phyloP scores from a whole-genome alignment of 208 protist genomes.

The Herpetomonas tarakana region DNA sequence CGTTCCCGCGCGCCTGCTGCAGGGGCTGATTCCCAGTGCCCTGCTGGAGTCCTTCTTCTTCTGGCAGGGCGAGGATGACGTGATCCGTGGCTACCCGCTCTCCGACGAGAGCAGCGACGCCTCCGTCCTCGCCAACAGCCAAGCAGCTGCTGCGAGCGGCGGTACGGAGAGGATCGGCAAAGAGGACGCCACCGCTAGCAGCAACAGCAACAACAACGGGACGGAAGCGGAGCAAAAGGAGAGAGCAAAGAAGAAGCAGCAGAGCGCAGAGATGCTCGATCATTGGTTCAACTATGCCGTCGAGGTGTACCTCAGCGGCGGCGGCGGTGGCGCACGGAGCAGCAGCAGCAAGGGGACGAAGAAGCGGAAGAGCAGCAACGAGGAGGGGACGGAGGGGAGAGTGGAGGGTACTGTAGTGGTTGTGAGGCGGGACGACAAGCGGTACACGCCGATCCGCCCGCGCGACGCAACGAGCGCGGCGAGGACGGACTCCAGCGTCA shows the following conservation, averaged over 20 bases:
- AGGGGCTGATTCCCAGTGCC: slow-evolving; percentile 65
- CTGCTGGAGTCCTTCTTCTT: slow-evolving; percentile 80
- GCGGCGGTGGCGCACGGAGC: slow-evolving; percentile 1
- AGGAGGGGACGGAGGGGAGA: too few species aligned
- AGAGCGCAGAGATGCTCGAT: slow-evolving; percentile 23
- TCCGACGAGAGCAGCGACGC: slow-evolving; percentile 8
- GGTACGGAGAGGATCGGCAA: background rate
- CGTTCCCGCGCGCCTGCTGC: slow-evolving; percentile 68
- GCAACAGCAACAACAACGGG: background rate
- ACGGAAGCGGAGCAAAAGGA: slow-evolving; percentile 4
- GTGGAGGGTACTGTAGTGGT: too few species aligned
- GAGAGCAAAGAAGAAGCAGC: background rate
- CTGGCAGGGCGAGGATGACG: slow-evolving; percentile 78
- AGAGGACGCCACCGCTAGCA: slow-evolving; percentile 14
- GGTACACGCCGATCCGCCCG: slow-evolving; percentile 23
- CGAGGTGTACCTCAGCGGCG: slow-evolving; percentile 35
- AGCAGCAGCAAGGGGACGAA: background rate
- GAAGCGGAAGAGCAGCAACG: too few species aligned
- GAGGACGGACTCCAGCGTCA: background rate
- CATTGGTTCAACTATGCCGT: slow-evolving; percentile 75
- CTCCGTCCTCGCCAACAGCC: background rate
- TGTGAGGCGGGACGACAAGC: slow-evolving; percentile 28
- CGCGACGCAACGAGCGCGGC: background rate
- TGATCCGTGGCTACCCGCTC: slow-evolving; percentile 68
- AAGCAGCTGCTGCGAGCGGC: too few species aligned